Conservation (phyloP, 345 rosid genomes). For the Trapa bicornis region DNA sequence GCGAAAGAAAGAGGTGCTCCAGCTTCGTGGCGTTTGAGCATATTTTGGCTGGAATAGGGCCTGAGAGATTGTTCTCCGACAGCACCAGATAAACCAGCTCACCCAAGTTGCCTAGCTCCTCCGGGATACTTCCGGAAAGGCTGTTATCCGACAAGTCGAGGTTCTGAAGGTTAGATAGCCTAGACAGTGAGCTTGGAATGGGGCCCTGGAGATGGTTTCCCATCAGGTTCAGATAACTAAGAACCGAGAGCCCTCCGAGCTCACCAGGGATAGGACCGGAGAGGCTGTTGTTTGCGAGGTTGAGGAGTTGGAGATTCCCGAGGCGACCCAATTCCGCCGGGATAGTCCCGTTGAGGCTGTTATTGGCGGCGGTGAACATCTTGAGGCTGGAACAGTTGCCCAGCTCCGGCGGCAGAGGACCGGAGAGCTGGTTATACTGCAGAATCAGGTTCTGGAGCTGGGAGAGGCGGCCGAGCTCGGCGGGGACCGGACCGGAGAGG, state of each 20-base stretch:
- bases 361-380: constrained; percentile 34
- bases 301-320: constrained; percentile 38
- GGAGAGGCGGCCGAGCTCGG: constrained; percentile 41
- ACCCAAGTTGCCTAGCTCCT: constrained; percentile 57
- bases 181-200: constrained; percentile 44
- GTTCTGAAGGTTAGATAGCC: constrained; percentile 36
- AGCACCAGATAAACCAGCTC: constrained; percentile 47
- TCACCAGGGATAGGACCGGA: constrained; percentile 60
- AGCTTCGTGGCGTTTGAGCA: constrained; percentile 49
- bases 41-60: constrained; percentile 34
- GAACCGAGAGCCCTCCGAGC: constrained; percentile 50
- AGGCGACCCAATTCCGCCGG: constrained; percentile 52
- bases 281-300: constrained; percentile 55
- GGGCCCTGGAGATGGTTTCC: constrained; percentile 55
- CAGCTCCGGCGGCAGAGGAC: constrained; percentile 54
- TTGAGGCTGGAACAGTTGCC: constrained; percentile 69
- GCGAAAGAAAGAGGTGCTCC: constrained; percentile 39
- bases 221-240: constrained; percentile 48
- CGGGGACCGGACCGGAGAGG: constrained; percentile 58
- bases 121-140: constrained; percentile 63
- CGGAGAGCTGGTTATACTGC: constrained; percentile 58
- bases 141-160: constrained; percentile 62
- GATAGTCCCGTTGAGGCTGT: constrained; percentile 62
- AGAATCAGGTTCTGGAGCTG: constrained; percentile 33
- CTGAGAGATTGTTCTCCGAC: constrained; percentile 49